Percentiles rank a stretch among this genome's conserved stretches.
Evolutionary conservation across 2,329 filamentous ascomycete species (phyloP).

Genomic region (Alternaria solani): DNA sequence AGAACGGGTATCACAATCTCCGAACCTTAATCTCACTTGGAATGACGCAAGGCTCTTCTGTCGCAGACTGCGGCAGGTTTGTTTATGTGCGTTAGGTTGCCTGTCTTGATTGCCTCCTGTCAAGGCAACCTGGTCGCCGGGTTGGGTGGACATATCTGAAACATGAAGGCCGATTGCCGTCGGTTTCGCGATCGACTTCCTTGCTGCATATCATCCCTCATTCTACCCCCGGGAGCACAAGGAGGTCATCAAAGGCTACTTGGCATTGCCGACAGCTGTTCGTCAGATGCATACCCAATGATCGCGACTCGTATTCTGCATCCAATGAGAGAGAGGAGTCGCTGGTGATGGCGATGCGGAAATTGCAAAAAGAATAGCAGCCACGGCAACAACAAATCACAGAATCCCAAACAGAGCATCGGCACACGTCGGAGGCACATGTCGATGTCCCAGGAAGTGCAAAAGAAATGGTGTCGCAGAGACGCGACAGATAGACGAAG

Average conservation of each 20-base stretch:
- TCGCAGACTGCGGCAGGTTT: neutral
- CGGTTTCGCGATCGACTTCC: neutral
- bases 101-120: neutral
- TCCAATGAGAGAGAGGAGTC: neutral
- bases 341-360: neutral
- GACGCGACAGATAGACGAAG: conserved; percentile 1
- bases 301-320: neutral
- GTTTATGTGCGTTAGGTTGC: conserved; percentile 1
- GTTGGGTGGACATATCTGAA: conserved; percentile 9
- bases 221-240: neutral
- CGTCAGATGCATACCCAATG: neutral
- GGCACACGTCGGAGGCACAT: neutral
- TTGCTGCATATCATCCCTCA: neutral
- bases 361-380: conserved; percentile 1
- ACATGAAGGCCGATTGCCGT: conserved; percentile 2
- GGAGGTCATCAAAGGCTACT: neutral
- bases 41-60: conserved; percentile 5
- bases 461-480: neutral
- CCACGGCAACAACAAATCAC: neutral
- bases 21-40: neutral
- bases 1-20: conserved; percentile 13
- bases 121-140: conserved; percentile 6
- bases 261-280: neutral
- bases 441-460: neutral
- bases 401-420: neutral